phyloP scores from a whole-genome alignment of 2,329 filamentous ascomycete genomes.

The Fusarium xyrophilum region DNA sequence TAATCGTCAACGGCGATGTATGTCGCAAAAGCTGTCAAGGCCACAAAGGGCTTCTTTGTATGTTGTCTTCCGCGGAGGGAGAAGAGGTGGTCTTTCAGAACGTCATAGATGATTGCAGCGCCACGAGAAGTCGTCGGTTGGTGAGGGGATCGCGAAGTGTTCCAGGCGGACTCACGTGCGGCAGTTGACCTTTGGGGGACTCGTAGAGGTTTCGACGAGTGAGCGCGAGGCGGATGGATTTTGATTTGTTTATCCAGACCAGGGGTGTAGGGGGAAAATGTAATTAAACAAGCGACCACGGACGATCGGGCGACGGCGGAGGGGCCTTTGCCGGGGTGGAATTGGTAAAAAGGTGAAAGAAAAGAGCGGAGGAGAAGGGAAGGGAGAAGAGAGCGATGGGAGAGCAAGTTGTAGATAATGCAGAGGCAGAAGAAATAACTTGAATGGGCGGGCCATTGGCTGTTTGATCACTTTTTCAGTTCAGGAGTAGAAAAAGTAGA shows the following conservation, averaged over 20 bases:
- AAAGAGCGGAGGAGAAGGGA: slow-evolving; percentile 14
- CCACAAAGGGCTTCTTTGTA: slow-evolving; percentile 25
- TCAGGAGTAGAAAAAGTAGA: slow-evolving; percentile 31
- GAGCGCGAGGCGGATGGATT: slow-evolving; percentile 22
- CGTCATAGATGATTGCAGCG: slow-evolving; percentile 37
- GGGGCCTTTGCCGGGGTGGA: slow-evolving; percentile 22
- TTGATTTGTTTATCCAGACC: slow-evolving; percentile 38
- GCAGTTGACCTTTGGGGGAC: slow-evolving; percentile 20
- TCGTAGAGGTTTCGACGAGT: slow-evolving; percentile 24
- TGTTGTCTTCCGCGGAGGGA: slow-evolving; percentile 32
- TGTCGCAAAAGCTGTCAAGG: slow-evolving; percentile 21
- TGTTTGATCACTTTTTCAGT: slow-evolving; percentile 27
- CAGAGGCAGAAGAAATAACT: slow-evolving; percentile 11
- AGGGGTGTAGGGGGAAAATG: slow-evolving; percentile 39
- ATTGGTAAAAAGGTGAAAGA: slow-evolving; percentile 11
- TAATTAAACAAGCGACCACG: slow-evolving; percentile 42
- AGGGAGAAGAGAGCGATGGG: slow-evolving; percentile 7
- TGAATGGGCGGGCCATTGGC: slow-evolving; percentile 9
- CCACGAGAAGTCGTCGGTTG: slow-evolving; percentile 27
- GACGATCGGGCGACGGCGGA: slow-evolving; percentile 28
- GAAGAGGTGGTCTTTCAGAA: slow-evolving; percentile 26
- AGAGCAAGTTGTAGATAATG: not conserved
- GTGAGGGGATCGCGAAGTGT: slow-evolving; percentile 30
- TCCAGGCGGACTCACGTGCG: slow-evolving; percentile 35
- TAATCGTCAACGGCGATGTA: slow-evolving; percentile 12